Base-by-base conservation (phyloP, 257 asterid genomes). In the Cordia subcordata region DNA sequence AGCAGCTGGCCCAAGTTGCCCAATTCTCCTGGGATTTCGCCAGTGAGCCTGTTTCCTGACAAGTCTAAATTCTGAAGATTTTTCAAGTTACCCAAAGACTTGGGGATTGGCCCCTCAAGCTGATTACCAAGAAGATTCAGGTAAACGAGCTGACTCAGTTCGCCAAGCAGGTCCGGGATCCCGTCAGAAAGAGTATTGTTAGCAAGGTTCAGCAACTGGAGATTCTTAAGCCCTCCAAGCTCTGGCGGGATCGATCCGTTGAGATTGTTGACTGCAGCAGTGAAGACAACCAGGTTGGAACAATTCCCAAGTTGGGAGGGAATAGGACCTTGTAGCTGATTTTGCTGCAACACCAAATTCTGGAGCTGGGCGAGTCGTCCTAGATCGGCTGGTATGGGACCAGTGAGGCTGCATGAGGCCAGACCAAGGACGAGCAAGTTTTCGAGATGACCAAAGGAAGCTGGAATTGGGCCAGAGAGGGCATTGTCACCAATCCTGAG, bases 401-500 rank as follows among this genome's bases (percentile, higher is more conserved):
- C 95, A 64, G 72, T 63, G 60, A 91, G 77, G 8, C 71, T 66
- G 79, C 94, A 88, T 8, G 95, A 79, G 27, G 95, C 96, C 49
- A 91, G 12, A 1, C 87, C 98, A 22, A 91, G 92, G 55, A 69
- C 27, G 18, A 56, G 62, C 66, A 91, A 65, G 16, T 57, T 79
- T 14, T 12, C 72, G 10, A 88, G 94, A 56, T 73, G 22, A 53
- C 77, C 90, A 3, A 88, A 20, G 27, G 81, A 67, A 21, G 77
- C 18, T 1, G 98, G 98, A 46, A 91, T 83, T 0, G 57, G 46
- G 13, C 96, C 98, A 1, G 88, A 63, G 65, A 91, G 77, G 50
- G 33, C 63, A 52, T 87, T 91, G 73, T 91, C 95, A 9, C 98
- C 98, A 22, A 91, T 71, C 51, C 86, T 63, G 59, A 91, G 92